A percentile compares a stretch with the other conserved stretches of the same genome.
phyloP scores from a whole-genome alignment of 768 basidiomycete species.

The Roridomyces roridus region DNA sequence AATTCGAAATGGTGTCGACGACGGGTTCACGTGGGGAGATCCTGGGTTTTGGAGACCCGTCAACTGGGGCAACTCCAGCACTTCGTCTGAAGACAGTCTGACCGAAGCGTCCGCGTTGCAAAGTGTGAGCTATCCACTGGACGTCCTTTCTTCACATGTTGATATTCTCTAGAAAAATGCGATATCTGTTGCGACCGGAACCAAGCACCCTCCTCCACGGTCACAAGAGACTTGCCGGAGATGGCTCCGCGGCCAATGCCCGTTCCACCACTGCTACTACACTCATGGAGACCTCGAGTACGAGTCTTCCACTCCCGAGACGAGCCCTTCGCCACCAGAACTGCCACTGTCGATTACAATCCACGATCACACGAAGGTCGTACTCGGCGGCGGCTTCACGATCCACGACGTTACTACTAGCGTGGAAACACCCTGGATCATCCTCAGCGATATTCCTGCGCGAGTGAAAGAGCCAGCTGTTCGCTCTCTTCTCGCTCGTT shows the following conservation, averaged over 20 bases:
- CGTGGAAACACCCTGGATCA: slow-evolving; percentile 71
- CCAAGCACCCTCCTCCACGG: slow-evolving; percentile 25
- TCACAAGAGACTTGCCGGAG: slow-evolving; percentile 30
- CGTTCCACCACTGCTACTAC: slow-evolving; percentile 30
- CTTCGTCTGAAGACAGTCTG: slow-evolving; percentile 15
- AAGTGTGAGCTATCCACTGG: neutral
- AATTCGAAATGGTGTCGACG: slow-evolving; percentile 12
- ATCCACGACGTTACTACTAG: slow-evolving; percentile 64
- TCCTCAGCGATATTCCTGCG: slow-evolving; percentile 56
- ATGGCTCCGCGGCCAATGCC: slow-evolving; percentile 40
- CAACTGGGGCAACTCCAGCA: neutral
- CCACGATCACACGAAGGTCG: slow-evolving; percentile 61
- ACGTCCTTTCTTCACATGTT: neutral
- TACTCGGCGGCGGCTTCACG: slow-evolving; percentile 65
- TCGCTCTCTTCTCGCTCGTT: slow-evolving; percentile 43
- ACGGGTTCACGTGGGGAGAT: slow-evolving; percentile 2
- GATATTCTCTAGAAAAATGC: neutral
- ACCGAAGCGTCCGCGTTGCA: slow-evolving; percentile 2
- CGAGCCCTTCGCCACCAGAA: slow-evolving; percentile 12
- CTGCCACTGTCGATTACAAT: slow-evolving; percentile 37
- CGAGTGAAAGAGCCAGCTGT: slow-evolving; percentile 42
- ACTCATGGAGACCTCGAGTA: slow-evolving; percentile 35
- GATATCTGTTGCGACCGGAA: neutral
- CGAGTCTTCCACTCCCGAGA: slow-evolving; percentile 11
- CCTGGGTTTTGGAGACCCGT: neutral